Conservation (phyloP, 345 rosid species). For the Microthlaspi erraticum region DNA sequence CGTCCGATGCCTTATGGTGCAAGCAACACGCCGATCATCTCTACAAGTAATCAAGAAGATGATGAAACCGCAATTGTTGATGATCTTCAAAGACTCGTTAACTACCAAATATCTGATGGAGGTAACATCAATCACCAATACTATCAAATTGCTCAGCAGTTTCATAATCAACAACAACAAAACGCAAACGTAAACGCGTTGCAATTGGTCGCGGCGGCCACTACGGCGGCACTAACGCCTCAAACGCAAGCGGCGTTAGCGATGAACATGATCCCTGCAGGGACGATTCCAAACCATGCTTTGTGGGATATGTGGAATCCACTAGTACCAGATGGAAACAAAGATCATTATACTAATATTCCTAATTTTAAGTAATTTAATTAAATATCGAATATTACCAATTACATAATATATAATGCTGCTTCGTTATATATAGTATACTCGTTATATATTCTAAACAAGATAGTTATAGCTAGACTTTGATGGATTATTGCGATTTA, state of each 20-base stretch:
- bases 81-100: constrained; percentile 75
- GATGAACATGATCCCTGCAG: constrained; percentile 52
- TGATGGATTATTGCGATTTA: constrained; percentile 32
- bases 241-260: constrained; percentile 53
- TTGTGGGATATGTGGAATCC: constrained; percentile 91
- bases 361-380: constrained; percentile 68
- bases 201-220: constrained; percentile 48
- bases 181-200: constrained; percentile 48
- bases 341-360: constrained; percentile 52
- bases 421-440: constrained; percentile 7
- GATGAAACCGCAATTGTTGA: constrained; percentile 52
- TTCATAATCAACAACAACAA: constrained; percentile 52
- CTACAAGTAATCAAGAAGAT: constrained; percentile 37
- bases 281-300: constrained; percentile 48
- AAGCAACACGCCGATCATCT: constrained; percentile 43
- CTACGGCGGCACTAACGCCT: constrained; percentile 32
- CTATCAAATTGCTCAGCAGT: constrained; percentile 50
- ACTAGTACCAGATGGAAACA: constrained; percentile 60
- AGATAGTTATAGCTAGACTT: constrained; percentile 27
- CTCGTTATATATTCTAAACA: constrained; percentile 22
- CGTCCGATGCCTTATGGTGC: constrained; percentile 51
- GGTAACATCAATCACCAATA: constrained; percentile 50
- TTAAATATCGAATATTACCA: not conserved
- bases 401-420: constrained; percentile 4
- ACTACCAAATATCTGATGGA: constrained; percentile 57